Evolutionary conservation across 306 rosid species (phyloP).

Genomic region (Cicer cuneatum): DNA sequence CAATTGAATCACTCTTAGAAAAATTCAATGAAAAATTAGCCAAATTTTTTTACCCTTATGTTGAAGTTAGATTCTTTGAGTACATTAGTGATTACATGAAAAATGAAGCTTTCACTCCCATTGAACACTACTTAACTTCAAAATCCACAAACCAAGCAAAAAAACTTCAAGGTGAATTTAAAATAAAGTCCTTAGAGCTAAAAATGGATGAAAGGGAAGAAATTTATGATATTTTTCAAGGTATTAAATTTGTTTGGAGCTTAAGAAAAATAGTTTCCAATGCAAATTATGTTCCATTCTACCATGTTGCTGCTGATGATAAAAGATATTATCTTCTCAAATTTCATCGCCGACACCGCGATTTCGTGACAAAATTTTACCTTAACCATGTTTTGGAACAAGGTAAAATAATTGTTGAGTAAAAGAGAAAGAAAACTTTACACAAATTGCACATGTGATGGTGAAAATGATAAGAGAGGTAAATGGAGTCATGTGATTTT

Average conservation of each 20-base stretch:
- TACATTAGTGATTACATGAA: neutral
- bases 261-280: neutral
- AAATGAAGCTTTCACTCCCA: conserved; percentile 35
- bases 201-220: conserved; percentile 57
- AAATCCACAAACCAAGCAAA: conserved; percentile 41
- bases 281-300: neutral
- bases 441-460: conserved; percentile 40
- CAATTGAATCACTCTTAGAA: conserved; percentile 7
- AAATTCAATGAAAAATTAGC: conserved; percentile 25
- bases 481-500: conserved; percentile 57
- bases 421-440: conserved; percentile 55
- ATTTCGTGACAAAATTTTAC: conserved; percentile 32
- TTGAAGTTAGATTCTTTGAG: conserved; percentile 56
- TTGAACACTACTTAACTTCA: conserved; percentile 46
- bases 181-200: conserved; percentile 37
- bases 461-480: neutral
- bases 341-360: conserved; percentile 41
- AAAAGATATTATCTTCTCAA: conserved; percentile 43
- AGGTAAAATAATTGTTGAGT: conserved; percentile 43
- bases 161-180: conserved; percentile 48
- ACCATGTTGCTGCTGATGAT: conserved; percentile 47
- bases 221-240: conserved; percentile 47
- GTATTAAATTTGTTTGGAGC: conserved; percentile 54
- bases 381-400: conserved; percentile 44
- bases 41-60: conserved; percentile 46